These are phyloP conservation scores for Colletotrichum sp. DNA, from an alignment of 2,329 filamentous ascomycete genomes.

Conservation along the genomic window DNA sequence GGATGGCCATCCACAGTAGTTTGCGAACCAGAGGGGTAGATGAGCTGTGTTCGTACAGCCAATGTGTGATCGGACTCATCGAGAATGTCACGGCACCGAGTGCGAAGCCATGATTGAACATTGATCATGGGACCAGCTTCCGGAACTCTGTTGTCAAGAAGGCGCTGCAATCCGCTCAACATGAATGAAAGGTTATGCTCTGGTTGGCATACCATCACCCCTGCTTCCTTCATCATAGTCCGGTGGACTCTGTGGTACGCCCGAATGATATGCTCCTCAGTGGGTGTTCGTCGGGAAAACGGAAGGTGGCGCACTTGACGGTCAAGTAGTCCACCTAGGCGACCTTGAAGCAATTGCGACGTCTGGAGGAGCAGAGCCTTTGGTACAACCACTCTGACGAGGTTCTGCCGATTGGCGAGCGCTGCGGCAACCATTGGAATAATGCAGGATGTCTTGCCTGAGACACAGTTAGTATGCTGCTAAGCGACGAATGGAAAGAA, in stretches of 20 bases:
- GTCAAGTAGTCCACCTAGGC: conserved; percentile 59
- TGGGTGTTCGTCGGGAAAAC: conserved; percentile 57
- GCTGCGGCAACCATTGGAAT: conserved; percentile 55
- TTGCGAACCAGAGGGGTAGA: conserved; percentile 60
- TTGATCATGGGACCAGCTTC: conserved; percentile 54
- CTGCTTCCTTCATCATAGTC: conserved; percentile 44
- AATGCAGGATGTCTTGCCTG: conserved; percentile 64
- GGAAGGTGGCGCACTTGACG: conserved; percentile 61
- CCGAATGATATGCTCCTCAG: conserved; percentile 30
- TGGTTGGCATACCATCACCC: conserved; percentile 64
- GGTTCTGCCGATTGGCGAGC: conserved; percentile 47
- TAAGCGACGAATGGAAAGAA: background rate
- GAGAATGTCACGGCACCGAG: conserved; percentile 61
- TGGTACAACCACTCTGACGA: conserved; percentile 61
- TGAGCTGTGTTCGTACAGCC: conserved; percentile 58
- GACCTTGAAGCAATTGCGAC: conserved; percentile 58
- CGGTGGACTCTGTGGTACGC: conserved; percentile 44
- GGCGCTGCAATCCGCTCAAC: conserved; percentile 62
- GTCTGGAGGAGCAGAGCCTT: conserved; percentile 63
- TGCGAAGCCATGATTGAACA: conserved; percentile 55
- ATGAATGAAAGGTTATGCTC: conserved; percentile 71
- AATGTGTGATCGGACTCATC: conserved; percentile 68
- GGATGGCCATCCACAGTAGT: conserved; percentile 57
- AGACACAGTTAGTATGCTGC: background rate
- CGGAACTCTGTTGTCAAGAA: conserved; percentile 49